Conservation (phyloP, 2,329 filamentous ascomycete species). For the Pleoardoris graminearum region DNA sequence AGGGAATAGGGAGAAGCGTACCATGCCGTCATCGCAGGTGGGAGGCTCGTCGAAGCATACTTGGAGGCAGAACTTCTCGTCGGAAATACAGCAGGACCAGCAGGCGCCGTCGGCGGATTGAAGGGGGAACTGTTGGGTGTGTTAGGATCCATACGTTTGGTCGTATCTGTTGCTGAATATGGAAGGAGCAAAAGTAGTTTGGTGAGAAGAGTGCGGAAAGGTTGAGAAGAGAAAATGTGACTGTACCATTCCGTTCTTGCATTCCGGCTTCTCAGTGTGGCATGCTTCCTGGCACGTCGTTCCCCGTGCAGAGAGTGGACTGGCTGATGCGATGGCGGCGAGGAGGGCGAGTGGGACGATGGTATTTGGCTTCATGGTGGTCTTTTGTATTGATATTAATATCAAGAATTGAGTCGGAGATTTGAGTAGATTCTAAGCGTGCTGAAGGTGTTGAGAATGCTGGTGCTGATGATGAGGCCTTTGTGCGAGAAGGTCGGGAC, state of each 20-base stretch:
- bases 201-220: background rate
- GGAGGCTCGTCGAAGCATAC: background rate
- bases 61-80: background rate
- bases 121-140: background rate
- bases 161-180: background rate
- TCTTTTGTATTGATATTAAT: background rate
- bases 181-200: background rate
- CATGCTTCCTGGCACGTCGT: background rate
- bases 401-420: background rate
- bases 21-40: background rate
- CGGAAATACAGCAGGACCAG: background rate
- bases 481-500: background rate
- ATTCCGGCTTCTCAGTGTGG: background rate
- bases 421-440: background rate
- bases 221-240: background rate
- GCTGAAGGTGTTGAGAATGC: background rate
- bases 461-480: background rate
- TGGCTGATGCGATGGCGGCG: background rate
- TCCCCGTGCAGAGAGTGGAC: background rate
- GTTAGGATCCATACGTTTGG: background rate
- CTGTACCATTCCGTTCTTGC: background rate
- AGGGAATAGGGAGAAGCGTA: background rate
- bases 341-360: background rate
- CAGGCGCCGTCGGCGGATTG: background rate
- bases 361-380: background rate